Evolutionary conservation across 2,329 filamentous ascomycete genomes (phyloP).

Genomic region (Phoma sp.): DNA sequence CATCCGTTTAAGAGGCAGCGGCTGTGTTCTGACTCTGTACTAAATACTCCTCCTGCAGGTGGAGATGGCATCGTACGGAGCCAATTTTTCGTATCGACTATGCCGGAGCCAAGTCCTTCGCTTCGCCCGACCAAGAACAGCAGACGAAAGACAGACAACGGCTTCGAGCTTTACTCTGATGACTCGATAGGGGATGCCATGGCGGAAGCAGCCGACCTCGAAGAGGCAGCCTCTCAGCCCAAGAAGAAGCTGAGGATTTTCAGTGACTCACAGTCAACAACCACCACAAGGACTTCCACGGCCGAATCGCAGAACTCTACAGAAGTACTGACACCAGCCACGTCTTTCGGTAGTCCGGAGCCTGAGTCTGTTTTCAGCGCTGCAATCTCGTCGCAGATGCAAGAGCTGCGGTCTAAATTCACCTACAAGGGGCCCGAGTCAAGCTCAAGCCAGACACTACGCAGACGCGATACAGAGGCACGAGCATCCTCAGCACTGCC

Average conservation of each 20-base stretch:
- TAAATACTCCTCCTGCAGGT: slow-evolving; percentile 35
- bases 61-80: slow-evolving; percentile 48
- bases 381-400: slow-evolving; percentile 37
- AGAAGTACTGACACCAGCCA: slow-evolving; percentile 40
- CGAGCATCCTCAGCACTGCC: slow-evolving; percentile 14
- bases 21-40: slow-evolving; percentile 52
- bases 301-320: slow-evolving; percentile 34
- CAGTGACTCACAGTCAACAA: slow-evolving; percentile 42
- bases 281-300: slow-evolving; percentile 30
- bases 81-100: slow-evolving; percentile 52
- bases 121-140: slow-evolving; percentile 42
- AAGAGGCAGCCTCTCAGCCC: slow-evolving; percentile 36
- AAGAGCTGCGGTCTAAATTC: slow-evolving; percentile 41
- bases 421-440: slow-evolving; percentile 27
- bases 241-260: slow-evolving; percentile 46
- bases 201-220: slow-evolving; percentile 43
- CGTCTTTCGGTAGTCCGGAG: slow-evolving; percentile 39
- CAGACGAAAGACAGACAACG: slow-evolving; percentile 41
- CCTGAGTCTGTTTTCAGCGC: slow-evolving; percentile 34
- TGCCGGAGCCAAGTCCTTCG: slow-evolving; percentile 51
- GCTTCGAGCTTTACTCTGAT: slow-evolving; percentile 57
- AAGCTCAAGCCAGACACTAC: slow-evolving; percentile 10
- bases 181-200: slow-evolving; percentile 55
- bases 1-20: slow-evolving; percentile 52
- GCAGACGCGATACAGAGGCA: slow-evolving; percentile 16